phyloP scores from a whole-genome alignment of 257 asterid species.

The Plantago ovata region DNA sequence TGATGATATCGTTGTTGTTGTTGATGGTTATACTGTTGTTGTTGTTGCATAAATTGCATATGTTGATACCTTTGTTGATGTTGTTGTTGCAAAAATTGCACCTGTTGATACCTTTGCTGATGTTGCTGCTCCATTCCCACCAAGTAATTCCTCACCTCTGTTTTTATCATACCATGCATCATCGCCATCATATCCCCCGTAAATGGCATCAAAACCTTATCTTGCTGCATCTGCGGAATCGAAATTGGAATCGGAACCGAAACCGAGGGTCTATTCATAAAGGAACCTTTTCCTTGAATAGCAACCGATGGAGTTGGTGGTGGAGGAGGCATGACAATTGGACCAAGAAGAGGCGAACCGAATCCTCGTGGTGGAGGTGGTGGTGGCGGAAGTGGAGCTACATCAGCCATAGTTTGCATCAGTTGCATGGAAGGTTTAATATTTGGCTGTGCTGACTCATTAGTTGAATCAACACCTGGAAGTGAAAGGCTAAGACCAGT shows the following conservation, averaged over 20 bases:
- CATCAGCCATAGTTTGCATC: too few relatives aligned
- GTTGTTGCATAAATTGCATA: neutral
- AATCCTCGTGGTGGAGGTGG: neutral
- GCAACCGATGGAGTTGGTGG: too few relatives aligned
- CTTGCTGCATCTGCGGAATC: slow-evolving; percentile 22
- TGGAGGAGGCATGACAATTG: too few relatives aligned
- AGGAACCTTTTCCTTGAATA: neutral
- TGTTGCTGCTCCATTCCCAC: slow-evolving; percentile 37
- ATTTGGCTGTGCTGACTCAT: slow-evolving; percentile 20
- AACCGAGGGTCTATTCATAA: neutral
- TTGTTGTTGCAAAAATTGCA: slow-evolving; percentile 22
- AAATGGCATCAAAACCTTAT: slow-evolving; percentile 48
- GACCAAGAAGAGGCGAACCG: too few relatives aligned
- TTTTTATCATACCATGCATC: slow-evolving; percentile 56
- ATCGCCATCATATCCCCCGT: slow-evolving; percentile 44
- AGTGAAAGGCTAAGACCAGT: slow-evolving; percentile 55
- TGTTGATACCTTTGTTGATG: slow-evolving; percentile 15
- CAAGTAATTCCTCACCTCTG: slow-evolving; percentile 64
- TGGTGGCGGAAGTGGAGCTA: slow-evolving; percentile 1
- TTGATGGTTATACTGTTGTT: slow-evolving; percentile 16
- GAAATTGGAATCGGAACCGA: slow-evolving; percentile 1
- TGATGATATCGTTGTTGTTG: slow-evolving; percentile 29
- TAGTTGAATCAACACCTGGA: slow-evolving; percentile 39
- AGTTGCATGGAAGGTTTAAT: slow-evolving; percentile 18
- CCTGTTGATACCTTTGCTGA: slow-evolving; percentile 9